These are phyloP conservation scores for Tetrahymena thermophila DNA, from an alignment of 73 alveolate species.

Conservation along the genomic window DNA sequence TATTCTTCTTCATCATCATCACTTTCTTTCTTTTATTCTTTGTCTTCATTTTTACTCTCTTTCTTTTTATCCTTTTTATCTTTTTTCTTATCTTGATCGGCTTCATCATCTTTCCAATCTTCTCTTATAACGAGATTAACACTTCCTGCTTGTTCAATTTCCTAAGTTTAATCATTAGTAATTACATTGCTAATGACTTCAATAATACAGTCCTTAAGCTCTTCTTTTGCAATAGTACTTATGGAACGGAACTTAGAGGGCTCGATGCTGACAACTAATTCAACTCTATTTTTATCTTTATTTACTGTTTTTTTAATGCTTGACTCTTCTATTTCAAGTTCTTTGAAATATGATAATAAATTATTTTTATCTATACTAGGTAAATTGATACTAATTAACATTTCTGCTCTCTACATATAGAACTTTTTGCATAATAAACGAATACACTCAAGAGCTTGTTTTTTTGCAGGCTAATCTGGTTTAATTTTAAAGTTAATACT, in stretches of 20 bases:
- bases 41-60: not conserved
- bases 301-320: not conserved
- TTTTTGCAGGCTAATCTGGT: conserved; percentile 64
- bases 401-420: conserved; percentile 78
- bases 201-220: conserved; percentile 1
- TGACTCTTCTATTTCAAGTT: not conserved
- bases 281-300: conserved; percentile 11
- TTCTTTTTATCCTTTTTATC: not conserved
- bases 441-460: conserved; percentile 75
- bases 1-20: conserved; percentile 8
- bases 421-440: conserved; percentile 52
- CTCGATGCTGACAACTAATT: not conserved
- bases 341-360: not conserved
- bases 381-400: conserved; percentile 49
- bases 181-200: conserved; percentile 5
- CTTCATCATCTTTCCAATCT: conserved; percentile 3
- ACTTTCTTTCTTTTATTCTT: conserved; percentile 9
- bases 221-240: not conserved
- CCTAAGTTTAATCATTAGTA: conserved; percentile 3
- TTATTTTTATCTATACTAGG: conserved; percentile 2
- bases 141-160: not conserved
- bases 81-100: not conserved
- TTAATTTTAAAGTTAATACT: conserved; percentile 55
- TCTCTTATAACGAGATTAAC: not conserved
- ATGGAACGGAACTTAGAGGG: conserved; percentile 23